A percentile compares a stretch with the other conserved stretches of the same genome.
phyloP scores from a whole-genome alignment of 208 protist species.

The Strigomonas culicis region DNA sequence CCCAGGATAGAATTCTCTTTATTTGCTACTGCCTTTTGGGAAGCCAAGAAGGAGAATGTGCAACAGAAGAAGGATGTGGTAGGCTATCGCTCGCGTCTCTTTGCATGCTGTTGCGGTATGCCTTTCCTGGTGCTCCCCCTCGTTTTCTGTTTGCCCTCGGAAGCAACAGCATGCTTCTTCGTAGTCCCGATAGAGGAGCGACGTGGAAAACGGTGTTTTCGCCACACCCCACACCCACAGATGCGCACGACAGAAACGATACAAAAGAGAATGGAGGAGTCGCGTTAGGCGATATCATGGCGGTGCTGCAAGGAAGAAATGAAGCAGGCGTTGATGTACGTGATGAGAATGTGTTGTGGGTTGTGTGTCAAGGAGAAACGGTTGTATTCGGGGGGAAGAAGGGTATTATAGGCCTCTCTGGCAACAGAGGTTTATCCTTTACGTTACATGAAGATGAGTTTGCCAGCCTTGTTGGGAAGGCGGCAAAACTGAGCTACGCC shows the following conservation, averaged over 20 bases:
- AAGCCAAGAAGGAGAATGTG: not conserved
- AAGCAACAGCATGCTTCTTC: conserved; percentile 43
- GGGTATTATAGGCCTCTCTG: too few relatives aligned
- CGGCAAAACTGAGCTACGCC: not conserved
- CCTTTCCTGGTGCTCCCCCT: conserved; percentile 26
- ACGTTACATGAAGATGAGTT: too few relatives aligned
- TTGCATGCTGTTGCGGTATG: conserved; percentile 20
- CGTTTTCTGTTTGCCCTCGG: conserved; percentile 66
- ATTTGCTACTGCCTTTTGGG: not conserved
- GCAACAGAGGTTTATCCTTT: too few relatives aligned
- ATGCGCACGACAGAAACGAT: not conserved
- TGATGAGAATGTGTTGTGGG: too few relatives aligned
- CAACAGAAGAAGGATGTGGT: not conserved
- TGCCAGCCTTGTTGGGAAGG: too few relatives aligned
- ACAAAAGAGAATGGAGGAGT: not conserved
- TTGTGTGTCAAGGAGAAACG: too few relatives aligned
- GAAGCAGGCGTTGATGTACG: too few relatives aligned
- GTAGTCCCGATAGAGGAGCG: conserved; percentile 57
- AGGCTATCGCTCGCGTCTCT: conserved; percentile 24
- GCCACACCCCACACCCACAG: not conserved
- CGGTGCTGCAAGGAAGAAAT: not conserved
- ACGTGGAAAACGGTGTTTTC: conserved; percentile 43
- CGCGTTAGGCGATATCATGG: not conserved
- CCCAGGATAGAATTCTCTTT: not conserved
- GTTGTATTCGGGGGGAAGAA: too few relatives aligned